Conservation (phyloP, 495 filamentous ascomycete genomes). For the Xylaria intraflava region DNA sequence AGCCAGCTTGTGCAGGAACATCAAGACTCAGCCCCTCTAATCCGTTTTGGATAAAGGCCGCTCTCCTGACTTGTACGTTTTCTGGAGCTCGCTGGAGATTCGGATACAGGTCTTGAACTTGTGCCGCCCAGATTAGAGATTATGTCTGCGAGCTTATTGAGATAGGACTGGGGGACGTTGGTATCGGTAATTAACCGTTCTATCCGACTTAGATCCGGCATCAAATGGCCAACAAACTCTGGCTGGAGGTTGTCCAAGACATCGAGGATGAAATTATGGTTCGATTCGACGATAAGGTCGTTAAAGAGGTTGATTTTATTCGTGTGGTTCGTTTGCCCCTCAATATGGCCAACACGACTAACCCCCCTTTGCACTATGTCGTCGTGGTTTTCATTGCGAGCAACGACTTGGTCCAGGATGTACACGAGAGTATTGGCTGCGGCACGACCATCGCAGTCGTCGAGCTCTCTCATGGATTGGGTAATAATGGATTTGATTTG, state of each 20-base stretch:
- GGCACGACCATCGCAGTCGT: slow-evolving; percentile 25
- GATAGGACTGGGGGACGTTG: slow-evolving; percentile 13
- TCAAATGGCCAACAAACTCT: slow-evolving; percentile 14
- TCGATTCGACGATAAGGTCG: slow-evolving; percentile 32
- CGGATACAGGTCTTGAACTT: neutral
- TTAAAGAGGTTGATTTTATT: slow-evolving; percentile 31
- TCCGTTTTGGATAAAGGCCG: neutral
- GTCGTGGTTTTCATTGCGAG: slow-evolving; percentile 16
- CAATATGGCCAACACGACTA: neutral
- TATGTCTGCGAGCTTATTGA: slow-evolving; percentile 10
- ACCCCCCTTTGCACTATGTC: neutral
- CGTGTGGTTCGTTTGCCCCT: neutral
- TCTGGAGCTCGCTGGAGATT: slow-evolving; percentile 1
- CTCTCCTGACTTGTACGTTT: slow-evolving; percentile 5
- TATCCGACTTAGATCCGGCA: slow-evolving; percentile 16
- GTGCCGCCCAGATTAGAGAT: neutral
- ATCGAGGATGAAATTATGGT: slow-evolving; percentile 32
- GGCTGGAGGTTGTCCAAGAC: slow-evolving; percentile 31
- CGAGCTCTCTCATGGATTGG: slow-evolving; percentile 29
- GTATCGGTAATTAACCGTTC: slow-evolving; percentile 7
- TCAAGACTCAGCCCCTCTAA: neutral
- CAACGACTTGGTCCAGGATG: slow-evolving; percentile 33
- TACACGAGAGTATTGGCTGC: slow-evolving; percentile 36
- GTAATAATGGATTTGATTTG: slow-evolving; percentile 32
- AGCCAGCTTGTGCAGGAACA: neutral